Evolutionary conservation across 306 rosid species (phyloP), one percentile per base, ranked within the genome.

Genomic region (Mimosa bimucronata): DNA sequence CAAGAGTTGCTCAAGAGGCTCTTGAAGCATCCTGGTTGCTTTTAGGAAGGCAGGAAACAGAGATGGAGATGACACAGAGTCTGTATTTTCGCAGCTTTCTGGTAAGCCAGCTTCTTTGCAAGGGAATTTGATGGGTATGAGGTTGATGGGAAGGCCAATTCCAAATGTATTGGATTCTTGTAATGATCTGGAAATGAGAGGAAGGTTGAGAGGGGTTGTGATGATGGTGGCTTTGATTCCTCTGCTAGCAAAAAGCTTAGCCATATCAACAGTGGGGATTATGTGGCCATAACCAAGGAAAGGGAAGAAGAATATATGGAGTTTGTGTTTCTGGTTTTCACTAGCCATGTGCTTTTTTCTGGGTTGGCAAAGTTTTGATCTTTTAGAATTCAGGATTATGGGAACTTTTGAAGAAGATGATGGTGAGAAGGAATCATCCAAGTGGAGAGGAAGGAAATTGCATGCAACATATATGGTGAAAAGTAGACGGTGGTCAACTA

Each of bases 221-320:
- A 91, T 57, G 18, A 91, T 81, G 45, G 91, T 86, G 68, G 87
- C 61, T 14, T 53, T 82, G 3, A 82, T 38, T 11, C 78, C 85
- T 60, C 30, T 64, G 45, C 74, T 13, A 0, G 90, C 79, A 52
- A 91, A 86, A 71, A 83, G 62, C 70, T 86, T 83, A 61, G 90
- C 93, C 77, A 86, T 82, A 58, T 85, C 83, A 25, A 64, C 0
- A 0, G 7, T 53, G 6, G 85, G 88, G 26, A 52, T 78, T 0
- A 68, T 29, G 34, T 85, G 83, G 58, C 93, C 91, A 6, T 77
- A 86, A 46, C 75, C 88, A 19, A 85, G 13, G 64, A 84, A 78
- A 8, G 91, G 92, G 46, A 90, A 80, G 82, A 90, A 85, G 73
- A 88, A 82, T 6, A 83, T 52, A 71, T 80, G 89, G 5, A 80